These are phyloP conservation scores for Candida andamanensis DNA, from an alignment of 805 yeast genomes.

Conservation along the genomic window DNA sequence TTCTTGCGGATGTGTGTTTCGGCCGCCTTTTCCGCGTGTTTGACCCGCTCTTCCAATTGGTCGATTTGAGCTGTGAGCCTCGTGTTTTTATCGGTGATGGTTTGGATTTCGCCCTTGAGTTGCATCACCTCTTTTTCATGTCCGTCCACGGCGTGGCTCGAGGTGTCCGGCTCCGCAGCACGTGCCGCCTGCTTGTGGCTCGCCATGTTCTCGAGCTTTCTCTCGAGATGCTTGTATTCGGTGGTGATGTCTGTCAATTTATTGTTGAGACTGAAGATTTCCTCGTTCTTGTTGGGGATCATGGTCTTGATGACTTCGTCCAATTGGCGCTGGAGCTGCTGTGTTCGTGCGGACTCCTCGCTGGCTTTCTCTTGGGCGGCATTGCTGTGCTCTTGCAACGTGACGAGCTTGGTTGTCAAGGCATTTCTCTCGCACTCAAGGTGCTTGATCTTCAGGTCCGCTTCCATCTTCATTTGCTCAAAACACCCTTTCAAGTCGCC, in stretches of 20 bases:
- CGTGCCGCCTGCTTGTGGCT: not conserved
- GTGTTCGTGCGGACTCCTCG: not conserved
- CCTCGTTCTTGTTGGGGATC: slow-evolving; percentile 20
- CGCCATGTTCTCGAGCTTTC: not conserved
- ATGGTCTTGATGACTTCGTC: slow-evolving; percentile 11
- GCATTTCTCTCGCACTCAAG: slow-evolving; percentile 9
- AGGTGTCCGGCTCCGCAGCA: not conserved
- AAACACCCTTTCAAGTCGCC: slow-evolving; percentile 1
- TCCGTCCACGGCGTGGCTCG: slow-evolving; percentile 1
- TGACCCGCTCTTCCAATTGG: slow-evolving; percentile 8
- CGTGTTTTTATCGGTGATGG: slow-evolving; percentile 17
- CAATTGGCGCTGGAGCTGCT: slow-evolving; percentile 4
- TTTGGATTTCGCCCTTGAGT: slow-evolving; percentile 13
- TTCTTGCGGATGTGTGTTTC: slow-evolving; percentile 19
- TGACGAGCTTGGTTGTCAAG: slow-evolving; percentile 7
- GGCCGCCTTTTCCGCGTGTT: slow-evolving; percentile 11
- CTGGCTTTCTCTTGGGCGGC: no score
- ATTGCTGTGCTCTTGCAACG: slow-evolving; percentile 2
- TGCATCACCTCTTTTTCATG: slow-evolving; percentile 7
- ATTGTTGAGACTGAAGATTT: slow-evolving; percentile 15
- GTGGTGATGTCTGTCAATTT: slow-evolving; percentile 11
- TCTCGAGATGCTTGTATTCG: slow-evolving; percentile 3
- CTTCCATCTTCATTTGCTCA: slow-evolving; percentile 10
- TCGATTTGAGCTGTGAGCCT: slow-evolving; percentile 15
- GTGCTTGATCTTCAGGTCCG: slow-evolving; percentile 1